Conservation (phyloP, 129 eudicot species). For the Arctium lappa region DNA sequence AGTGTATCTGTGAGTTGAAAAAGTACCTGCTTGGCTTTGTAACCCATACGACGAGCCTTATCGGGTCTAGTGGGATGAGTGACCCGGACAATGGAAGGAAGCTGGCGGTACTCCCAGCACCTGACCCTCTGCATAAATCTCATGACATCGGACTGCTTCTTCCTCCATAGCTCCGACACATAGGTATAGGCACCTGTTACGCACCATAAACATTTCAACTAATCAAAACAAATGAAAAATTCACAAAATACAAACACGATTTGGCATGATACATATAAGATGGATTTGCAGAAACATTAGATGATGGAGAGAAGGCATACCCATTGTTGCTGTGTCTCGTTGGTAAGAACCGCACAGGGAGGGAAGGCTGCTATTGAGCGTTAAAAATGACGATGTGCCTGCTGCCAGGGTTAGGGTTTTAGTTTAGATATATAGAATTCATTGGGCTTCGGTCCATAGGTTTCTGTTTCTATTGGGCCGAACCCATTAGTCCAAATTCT, state of each 20-base stretch:
- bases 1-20: too few species aligned
- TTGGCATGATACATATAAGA: not conserved
- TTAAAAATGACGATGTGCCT: not conserved
- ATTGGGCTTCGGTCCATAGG: not conserved
- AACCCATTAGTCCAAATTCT: not conserved
- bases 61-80: conserved; percentile 87
- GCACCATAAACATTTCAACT: not conserved
- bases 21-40: conserved; percentile 81
- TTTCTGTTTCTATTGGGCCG: not conserved
- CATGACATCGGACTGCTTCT: conserved; percentile 85
- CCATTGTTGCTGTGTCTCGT: conserved; percentile 23
- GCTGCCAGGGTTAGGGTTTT: conserved; percentile 19
- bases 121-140: conserved; percentile 72
- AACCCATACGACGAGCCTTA: conserved; percentile 85
- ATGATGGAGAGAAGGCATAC: not conserved
- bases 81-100: conserved; percentile 83
- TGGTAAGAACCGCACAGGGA: not conserved
- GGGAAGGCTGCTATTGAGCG: conserved; percentile 1
- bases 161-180: conserved; percentile 79
- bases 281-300: not conserved
- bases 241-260: not conserved
- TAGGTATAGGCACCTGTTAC: conserved; percentile 66
- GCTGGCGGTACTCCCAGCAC: conserved; percentile 93
- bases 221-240: not conserved
- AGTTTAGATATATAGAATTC: not conserved